These are phyloP conservation scores for Dittrichia graveolens DNA, from an alignment of 129 eudicot genomes.

Conservation along the genomic window DNA sequence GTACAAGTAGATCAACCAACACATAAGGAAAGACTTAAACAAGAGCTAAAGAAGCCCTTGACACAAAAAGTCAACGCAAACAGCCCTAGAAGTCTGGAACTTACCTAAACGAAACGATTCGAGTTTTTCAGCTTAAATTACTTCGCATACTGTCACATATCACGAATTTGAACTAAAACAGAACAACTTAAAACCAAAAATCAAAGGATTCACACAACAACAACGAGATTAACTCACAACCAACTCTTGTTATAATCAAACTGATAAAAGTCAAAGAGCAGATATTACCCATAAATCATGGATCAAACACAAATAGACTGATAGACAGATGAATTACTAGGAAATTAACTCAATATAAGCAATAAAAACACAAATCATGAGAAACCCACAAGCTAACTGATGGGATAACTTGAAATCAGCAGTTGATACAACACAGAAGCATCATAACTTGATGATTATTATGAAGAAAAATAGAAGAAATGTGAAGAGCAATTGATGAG, in stretches of 20 bases:
- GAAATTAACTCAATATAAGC: not conserved
- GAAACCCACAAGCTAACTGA: not conserved
- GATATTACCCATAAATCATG: not conserved
- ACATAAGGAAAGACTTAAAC: too few species aligned
- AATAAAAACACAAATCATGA: not conserved
- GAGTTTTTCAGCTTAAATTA: too few species aligned
- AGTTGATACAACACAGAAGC: not conserved
- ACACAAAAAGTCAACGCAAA: too few species aligned
- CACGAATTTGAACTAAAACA: too few species aligned
- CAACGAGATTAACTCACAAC: not conserved
- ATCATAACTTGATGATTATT: not conserved
- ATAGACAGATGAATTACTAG: conserved; percentile 5
- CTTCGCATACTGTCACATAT: too few species aligned
- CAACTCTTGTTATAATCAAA: not conserved
- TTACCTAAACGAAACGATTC: too few species aligned
- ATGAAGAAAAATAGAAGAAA: not conserved
- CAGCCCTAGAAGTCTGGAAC: too few species aligned
- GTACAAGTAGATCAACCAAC: too few species aligned
- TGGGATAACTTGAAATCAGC: conserved; percentile 12
- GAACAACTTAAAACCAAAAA: not conserved
- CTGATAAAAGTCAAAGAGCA: not conserved
- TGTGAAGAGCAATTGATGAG: not conserved
- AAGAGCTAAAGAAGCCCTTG: too few species aligned
- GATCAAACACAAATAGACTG: not conserved
- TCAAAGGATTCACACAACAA: not conserved